Percentiles rank a stretch among this genome's conserved stretches.
Evolutionary conservation across 164 flowering plant genomes (phyloP).

Genomic region (grape (Vitis vinifera)): ASM3070453v1 NC_081817.1:22187001-22187500

Average conservation of each 20-base stretch:
- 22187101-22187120: not conserved
- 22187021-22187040: too few relatives aligned
- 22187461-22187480: too few relatives aligned
- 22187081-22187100: too few relatives aligned
- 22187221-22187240: constrained; percentile 84
- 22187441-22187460: too few relatives aligned
- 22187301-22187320: not conserved
- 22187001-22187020: too few relatives aligned
- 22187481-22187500: too few relatives aligned
- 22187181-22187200: constrained; percentile 52
- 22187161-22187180: constrained; percentile 96
- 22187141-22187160: constrained; percentile 16
- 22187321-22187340: not conserved
- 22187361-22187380: too few relatives aligned
- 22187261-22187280: constrained; percentile 12
- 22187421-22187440: too few relatives aligned
- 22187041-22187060: too few relatives aligned
- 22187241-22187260: constrained; percentile 81
- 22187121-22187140: not conserved
- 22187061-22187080: too few relatives aligned
- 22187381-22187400: too few relatives aligned
- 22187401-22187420: too few relatives aligned
- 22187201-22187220: constrained; percentile 88
- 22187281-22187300: not conserved
- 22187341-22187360: not conserved